Evolutionary conservation across 208 protist species (phyloP), one percentile per base, ranked within the genome.

Genomic region (Trypanosoma grayi): DNA sequence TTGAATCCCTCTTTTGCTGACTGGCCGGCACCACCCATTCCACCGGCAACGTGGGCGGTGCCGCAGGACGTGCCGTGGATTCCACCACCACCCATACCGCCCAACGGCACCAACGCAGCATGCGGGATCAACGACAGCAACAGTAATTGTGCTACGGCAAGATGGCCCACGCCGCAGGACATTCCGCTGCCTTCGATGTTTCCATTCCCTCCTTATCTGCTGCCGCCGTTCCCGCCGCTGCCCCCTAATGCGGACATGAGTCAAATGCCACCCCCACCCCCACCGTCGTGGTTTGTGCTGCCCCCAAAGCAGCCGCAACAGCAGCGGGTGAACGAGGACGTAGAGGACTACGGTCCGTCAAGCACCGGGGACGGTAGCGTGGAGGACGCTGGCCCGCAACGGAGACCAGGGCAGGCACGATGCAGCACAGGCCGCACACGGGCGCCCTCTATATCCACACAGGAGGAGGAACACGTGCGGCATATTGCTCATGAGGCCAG

Each of bases 111-210:
- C 14, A 18, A n/a, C 28, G 33, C 37, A 37, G 16, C 16, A 16
- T 48, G 16, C 34, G n/a, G n/a, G n/a, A n/a, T n/a, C n/a, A 33
- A 5, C 11, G 25, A 25, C 25, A 50, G 18, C 3, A 37, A n/a
- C 10, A 30, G 40, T 25, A 4, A 53, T 25, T 9, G 11, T 31
- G 33, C 2, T 11, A 30, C 31, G 0, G 24, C 47, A 30, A 56
- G 30, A 47, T 91, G 85, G 85, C 85, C 85, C 16, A 66, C 57
- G 5, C 81, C 81, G 4, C 54, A 62, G n/a, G 81, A 88, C 44
- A 54, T 92, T 28, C 81, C 81, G 7, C 46, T 92, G 47, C 85
- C 85, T 2, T 82, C 81, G 6, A 46, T 44, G 10, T 88, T 92
- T 55, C 85, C 83, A 4, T 62, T 83, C 57, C 79, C 83, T 2